phyloP scores from a whole-genome alignment of 106 monocot genomes.

The Acanthochlamys bracteata region DNA sequence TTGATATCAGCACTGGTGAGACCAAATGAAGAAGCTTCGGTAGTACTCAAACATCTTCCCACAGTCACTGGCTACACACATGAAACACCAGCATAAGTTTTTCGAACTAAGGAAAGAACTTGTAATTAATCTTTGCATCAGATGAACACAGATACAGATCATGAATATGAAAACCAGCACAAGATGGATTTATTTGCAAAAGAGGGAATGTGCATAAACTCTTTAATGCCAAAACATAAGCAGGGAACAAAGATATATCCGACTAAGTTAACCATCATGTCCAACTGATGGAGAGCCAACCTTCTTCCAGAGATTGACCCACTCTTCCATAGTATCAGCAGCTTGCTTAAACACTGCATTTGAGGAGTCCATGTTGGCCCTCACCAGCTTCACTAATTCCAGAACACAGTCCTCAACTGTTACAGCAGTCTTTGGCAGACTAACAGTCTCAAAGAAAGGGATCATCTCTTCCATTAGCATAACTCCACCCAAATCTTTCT shows the following conservation, averaged over 20 bases:
- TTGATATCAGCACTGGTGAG: no score
- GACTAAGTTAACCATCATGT: not conserved
- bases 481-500: slow-evolving; percentile 50
- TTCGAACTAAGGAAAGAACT: no score
- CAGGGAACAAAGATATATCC: not conserved
- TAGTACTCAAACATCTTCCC: no score
- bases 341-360: slow-evolving; percentile 36
- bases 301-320: slow-evolving; percentile 69
- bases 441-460: slow-evolving; percentile 63
- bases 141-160: not conserved
- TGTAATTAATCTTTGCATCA: no score
- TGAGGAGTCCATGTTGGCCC: slow-evolving; percentile 25
- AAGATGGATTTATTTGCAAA: not conserved
- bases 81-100: no score
- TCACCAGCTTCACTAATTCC: slow-evolving; percentile 48
- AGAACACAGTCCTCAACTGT: slow-evolving; percentile 51
- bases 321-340: slow-evolving; percentile 80
- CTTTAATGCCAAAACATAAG: not conserved
- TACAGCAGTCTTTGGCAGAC: slow-evolving; percentile 26
- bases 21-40: no score
- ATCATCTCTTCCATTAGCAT: slow-evolving; percentile 54
- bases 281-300: slow-evolving; percentile 18
- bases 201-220: no score
- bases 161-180: not conserved
- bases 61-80: no score